Percentiles rank a stretch among this genome's conserved stretches.
phyloP scores from a whole-genome alignment of 306 rosid species.

The Casuarina glauca region DNA sequence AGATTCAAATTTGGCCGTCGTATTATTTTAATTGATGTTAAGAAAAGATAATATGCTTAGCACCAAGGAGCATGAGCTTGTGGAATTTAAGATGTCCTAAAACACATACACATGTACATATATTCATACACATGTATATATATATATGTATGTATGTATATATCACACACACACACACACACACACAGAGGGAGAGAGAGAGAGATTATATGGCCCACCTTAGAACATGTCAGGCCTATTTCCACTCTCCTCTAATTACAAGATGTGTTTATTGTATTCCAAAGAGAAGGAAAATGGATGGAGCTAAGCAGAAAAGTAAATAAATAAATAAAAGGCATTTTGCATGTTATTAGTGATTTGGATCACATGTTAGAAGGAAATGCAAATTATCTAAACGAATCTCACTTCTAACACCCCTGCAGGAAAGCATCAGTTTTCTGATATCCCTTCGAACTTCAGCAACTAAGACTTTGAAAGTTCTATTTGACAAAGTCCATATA shows the following conservation, averaged over 20 bases:
- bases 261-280: not conserved
- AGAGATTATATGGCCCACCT: not conserved
- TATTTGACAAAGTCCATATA: not conserved
- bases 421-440: not conserved
- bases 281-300: not conserved
- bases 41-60: not conserved
- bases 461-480: not conserved
- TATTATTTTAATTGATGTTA: not conserved
- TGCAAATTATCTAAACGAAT: not conserved
- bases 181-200: not conserved
- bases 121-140: too few relatives aligned
- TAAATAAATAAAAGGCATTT: not conserved
- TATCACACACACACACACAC: too few relatives aligned
- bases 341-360: not conserved
- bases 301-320: not conserved
- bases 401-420: not conserved
- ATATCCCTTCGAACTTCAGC: not conserved
- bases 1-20: not conserved
- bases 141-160: too few relatives aligned
- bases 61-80: not conserved
- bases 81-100: not conserved
- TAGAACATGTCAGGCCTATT: not conserved
- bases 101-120: too few relatives aligned
- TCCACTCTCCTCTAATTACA: not conserved
- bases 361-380: not conserved